Percentiles rank a stretch among this genome's conserved stretches.
Evolutionary conservation across 2,329 filamentous ascomycete genomes (phyloP).

Genomic region (Penicillium glabrum): DNA sequence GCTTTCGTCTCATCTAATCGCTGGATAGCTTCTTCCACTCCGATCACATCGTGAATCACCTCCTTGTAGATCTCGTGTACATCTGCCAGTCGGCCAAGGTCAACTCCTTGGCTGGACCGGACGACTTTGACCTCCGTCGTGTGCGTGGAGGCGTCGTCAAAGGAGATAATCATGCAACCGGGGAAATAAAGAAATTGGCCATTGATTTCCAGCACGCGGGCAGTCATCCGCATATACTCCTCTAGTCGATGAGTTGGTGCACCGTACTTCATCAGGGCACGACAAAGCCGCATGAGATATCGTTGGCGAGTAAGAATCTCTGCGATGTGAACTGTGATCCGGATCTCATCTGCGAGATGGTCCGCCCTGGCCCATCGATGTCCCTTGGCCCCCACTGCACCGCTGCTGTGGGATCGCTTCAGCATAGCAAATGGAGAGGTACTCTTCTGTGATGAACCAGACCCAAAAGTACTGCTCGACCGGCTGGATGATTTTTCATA

Average conservation of each 20-base stretch:
- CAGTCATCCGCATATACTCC: slow-evolving; percentile 86
- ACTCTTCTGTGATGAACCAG: slow-evolving; percentile 24
- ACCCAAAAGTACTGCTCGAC: slow-evolving; percentile 37
- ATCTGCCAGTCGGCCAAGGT: slow-evolving; percentile 44
- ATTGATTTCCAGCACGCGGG: slow-evolving; percentile 84
- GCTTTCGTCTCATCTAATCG: slow-evolving; percentile 55
- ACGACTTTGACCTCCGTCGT: slow-evolving; percentile 50
- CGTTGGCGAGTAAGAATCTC: slow-evolving; percentile 75
- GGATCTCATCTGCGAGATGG: slow-evolving; percentile 49
- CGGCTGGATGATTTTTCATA: slow-evolving; percentile 40
- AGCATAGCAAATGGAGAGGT: slow-evolving; percentile 31
- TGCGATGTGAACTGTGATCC: slow-evolving; percentile 62
- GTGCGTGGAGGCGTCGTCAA: slow-evolving; percentile 57
- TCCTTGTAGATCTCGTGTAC: slow-evolving; percentile 51
- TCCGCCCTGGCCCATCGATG: slow-evolving; percentile 12
- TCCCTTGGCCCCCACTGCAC: slow-evolving; percentile 26
- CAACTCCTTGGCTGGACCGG: slow-evolving; percentile 42
- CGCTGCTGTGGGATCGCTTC: slow-evolving; percentile 38
- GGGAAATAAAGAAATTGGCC: slow-evolving; percentile 88
- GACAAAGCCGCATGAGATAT: slow-evolving; percentile 81
- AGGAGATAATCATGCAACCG: slow-evolving; percentile 91
- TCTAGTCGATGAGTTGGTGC: slow-evolving; percentile 89
- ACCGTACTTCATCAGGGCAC: slow-evolving; percentile 83
- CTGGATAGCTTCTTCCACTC: slow-evolving; percentile 45
- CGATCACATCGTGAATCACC: slow-evolving; percentile 48